Percentiles rank a stretch among this genome's conserved stretches.
phyloP scores from a whole-genome alignment of 768 basidiomycete genomes.

The Russula abietina region DNA sequence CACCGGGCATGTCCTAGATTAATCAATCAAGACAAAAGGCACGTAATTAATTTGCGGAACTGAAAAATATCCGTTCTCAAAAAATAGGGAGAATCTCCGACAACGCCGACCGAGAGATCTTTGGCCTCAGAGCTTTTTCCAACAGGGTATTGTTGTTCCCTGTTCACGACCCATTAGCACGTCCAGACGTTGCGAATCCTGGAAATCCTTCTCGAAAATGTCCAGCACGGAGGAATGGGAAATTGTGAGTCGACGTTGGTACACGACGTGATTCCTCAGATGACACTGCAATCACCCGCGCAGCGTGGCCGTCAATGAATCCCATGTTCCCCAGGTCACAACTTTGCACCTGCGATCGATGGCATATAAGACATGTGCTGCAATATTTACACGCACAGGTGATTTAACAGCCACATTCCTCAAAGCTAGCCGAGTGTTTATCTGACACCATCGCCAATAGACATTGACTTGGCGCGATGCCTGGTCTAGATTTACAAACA shows the following conservation, averaged over 20 bases:
- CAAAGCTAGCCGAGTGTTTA: constrained; percentile 21
- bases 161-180: constrained; percentile 26
- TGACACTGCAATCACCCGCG: constrained; percentile 22
- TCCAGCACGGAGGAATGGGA: constrained; percentile 14
- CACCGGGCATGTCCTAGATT: constrained; percentile 20
- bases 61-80: constrained; percentile 1
- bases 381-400: constrained; percentile 15
- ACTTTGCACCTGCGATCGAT: constrained; percentile 17
- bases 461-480: constrained; percentile 17
- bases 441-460: constrained; percentile 23
- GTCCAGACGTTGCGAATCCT: constrained; percentile 27
- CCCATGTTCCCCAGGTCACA: constrained; percentile 25
- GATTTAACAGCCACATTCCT: constrained; percentile 14
- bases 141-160: constrained; percentile 14
- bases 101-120: constrained; percentile 15
- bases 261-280: constrained; percentile 19
- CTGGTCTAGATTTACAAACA: constrained; percentile 25
- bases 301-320: constrained; percentile 21
- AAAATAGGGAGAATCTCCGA: constrained; percentile 18
- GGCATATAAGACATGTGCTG: constrained; percentile 25
- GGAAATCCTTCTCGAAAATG: constrained; percentile 23
- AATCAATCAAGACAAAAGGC: constrained; percentile 20
- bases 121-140: constrained; percentile 1
- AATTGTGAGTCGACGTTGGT: constrained; percentile 12
- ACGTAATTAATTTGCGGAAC: constrained; percentile 1